Conservation (phyloP, 768 basidiomycete species). For the Naganishia vaughanmartiniae region DNA sequence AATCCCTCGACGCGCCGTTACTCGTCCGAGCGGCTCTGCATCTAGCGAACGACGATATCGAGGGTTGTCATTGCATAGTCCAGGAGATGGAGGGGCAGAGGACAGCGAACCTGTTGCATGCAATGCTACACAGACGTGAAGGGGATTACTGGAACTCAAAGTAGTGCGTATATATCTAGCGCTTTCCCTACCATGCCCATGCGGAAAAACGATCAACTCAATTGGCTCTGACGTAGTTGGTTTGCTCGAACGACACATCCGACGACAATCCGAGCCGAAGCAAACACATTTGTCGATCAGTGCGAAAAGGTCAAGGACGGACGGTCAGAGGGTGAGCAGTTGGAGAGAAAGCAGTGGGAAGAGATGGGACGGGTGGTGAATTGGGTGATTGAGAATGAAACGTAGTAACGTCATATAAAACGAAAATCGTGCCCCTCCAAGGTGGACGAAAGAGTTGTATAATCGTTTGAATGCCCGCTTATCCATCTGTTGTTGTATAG, state of each 20-base stretch:
- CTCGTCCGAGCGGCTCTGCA: slow-evolving; percentile 38
- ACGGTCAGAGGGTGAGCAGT: slow-evolving; percentile 29
- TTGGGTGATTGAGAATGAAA: slow-evolving; percentile 46
- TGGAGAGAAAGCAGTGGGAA: slow-evolving; percentile 45
- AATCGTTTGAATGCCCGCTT: no score
- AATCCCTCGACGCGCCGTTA: neutral
- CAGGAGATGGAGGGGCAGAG: slow-evolving; percentile 47
- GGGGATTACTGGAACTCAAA: slow-evolving; percentile 52
- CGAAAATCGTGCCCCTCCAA: no score
- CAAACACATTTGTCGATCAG: slow-evolving; percentile 44
- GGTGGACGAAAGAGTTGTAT: no score
- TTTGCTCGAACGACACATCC: slow-evolving; percentile 44
- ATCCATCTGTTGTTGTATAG: no score
- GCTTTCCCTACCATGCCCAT: neutral
- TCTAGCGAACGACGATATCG: slow-evolving; percentile 49
- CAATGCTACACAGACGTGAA: slow-evolving; percentile 47
- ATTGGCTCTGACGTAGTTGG: slow-evolving; percentile 37
- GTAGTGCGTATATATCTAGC: slow-evolving; percentile 36
- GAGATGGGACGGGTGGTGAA: slow-evolving; percentile 42
- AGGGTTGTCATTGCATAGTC: slow-evolving; percentile 43
- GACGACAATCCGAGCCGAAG: slow-evolving; percentile 31
- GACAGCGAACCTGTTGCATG: slow-evolving; percentile 48
- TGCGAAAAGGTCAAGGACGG: slow-evolving; percentile 38
- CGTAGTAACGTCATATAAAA: neutral
- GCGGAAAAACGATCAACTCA: neutral